phyloP scores from a whole-genome alignment of 2,329 filamentous ascomycete genomes.

The Neonectria punicea region DNA sequence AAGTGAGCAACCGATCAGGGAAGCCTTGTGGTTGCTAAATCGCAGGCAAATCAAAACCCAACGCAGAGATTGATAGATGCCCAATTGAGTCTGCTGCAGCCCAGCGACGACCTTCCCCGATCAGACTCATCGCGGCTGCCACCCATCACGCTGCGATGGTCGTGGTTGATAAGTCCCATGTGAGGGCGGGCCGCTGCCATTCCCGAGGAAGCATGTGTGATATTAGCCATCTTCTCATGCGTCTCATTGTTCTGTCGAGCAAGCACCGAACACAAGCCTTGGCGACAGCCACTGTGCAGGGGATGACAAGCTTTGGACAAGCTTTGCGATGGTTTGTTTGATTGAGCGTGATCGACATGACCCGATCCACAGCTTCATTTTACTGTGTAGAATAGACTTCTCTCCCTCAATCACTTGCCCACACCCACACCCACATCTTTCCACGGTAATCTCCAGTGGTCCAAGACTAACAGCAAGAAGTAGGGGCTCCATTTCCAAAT shows the following conservation, averaged over 20 bases:
- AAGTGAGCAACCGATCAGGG: neutral
- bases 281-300: neutral
- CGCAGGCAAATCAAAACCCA: slow-evolving; percentile 4
- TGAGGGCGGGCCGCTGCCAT: neutral
- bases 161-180: neutral
- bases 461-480: neutral
- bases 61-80: slow-evolving; percentile 3
- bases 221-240: neutral
- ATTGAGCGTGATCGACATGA: slow-evolving; percentile 9
- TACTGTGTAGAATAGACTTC: neutral
- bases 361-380: slow-evolving; percentile 15
- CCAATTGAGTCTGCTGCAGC: slow-evolving; percentile 15
- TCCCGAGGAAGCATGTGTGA: slow-evolving; percentile 2
- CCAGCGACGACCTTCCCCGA: neutral
- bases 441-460: neutral
- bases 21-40: slow-evolving; percentile 3
- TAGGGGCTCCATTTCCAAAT: neutral
- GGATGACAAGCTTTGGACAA: slow-evolving; percentile 2
- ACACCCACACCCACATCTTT: neutral
- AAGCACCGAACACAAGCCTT: neutral
- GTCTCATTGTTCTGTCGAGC: neutral
- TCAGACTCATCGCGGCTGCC: neutral
- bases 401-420: neutral
- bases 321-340: neutral
- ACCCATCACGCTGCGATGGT: neutral